Evolutionary conservation across 106 monocot genomes (phyloP).

Genomic region (Apostasia ramifera): DNA sequence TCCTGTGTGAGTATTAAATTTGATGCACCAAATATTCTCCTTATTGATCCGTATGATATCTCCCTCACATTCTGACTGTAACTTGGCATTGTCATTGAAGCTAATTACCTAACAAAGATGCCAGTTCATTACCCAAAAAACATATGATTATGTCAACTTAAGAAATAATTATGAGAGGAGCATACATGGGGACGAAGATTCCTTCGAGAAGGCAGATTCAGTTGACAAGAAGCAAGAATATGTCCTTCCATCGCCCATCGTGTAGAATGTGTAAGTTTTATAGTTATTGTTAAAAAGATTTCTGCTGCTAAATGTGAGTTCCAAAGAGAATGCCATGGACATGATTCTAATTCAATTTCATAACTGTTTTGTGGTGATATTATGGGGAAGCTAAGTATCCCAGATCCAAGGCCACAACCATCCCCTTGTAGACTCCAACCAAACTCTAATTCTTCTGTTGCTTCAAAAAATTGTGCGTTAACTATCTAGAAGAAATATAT

Average conservation of each 20-base stretch:
- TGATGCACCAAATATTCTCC: slow-evolving; percentile 50
- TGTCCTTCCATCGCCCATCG: slow-evolving; percentile 80
- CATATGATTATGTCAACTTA: neutral
- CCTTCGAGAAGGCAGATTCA: slow-evolving; percentile 40
- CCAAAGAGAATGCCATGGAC: slow-evolving; percentile 76
- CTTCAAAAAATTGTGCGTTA: slow-evolving; percentile 74
- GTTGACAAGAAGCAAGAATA: slow-evolving; percentile 77
- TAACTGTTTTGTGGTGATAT: slow-evolving; percentile 53
- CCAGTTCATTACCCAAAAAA: neutral
- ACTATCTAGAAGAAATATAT: slow-evolving; percentile 42
- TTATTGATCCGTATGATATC: slow-evolving; percentile 32
- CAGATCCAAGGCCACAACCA: slow-evolving; percentile 62
- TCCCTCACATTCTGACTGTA: slow-evolving; percentile 31
- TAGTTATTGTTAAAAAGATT: slow-evolving; percentile 61
- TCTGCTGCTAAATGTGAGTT: slow-evolving; percentile 46
- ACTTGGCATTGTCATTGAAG: slow-evolving; percentile 9
- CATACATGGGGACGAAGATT: slow-evolving; percentile 43
- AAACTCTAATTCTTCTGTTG: slow-evolving; percentile 61
- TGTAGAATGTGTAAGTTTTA: slow-evolving; percentile 37
- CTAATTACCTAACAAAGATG: slow-evolving; percentile 46
- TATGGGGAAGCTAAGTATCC: slow-evolving; percentile 45
- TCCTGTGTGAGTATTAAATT: slow-evolving; percentile 46
- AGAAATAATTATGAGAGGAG: neutral
- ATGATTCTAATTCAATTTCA: slow-evolving; percentile 39
- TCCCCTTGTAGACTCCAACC: slow-evolving; percentile 83